Evolutionary conservation across 345 rosid genomes (phyloP), one percentile per base, ranked within the genome.

Genomic region (Alliaria petiolata): DNA sequence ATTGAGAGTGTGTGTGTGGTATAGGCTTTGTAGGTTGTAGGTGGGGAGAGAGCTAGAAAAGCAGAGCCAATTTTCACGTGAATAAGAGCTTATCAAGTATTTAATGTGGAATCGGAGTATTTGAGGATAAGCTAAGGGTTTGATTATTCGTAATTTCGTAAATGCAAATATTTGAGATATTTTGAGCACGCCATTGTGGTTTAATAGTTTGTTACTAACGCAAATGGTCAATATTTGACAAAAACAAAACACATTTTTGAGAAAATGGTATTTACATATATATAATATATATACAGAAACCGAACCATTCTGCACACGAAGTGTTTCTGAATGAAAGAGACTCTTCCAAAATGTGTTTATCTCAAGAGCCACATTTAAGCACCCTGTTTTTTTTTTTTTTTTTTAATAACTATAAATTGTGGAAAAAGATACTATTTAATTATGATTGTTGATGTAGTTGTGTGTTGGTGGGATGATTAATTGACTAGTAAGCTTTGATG

Each of bases 21-120:
- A n/a, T 54, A n/a, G 39, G 19, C 35, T 52, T 38, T 28, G 31
- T 28, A 28, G 31, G 5, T 14, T 33, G 60, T 40, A 40, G 40
- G 57, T 63, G 57, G 47, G 40, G 19, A 45, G 47, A 62, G 69
- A 33, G 43, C 20, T 38, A 52, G 8, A 5, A 54, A 64, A 55
- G 25, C 40, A 70, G 38, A 38, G 68, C 31, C 49, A 34, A 26
- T 52, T 67, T 74, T 75, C 78, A 52, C 78, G 69, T 75, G 74
- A 75, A 34, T 20, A 31, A 49, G 54, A 57, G 72, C 4, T 72
- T 4, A 12, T 65, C 53, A 5, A 22, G 57, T 17, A 55, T 15
- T 58, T 39, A 39, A 74, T 74, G 65, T 63, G 31, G 1, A 33
- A 16, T 39, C 33, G 43, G 52, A n/a, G n/a, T n/a, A n/a, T n/a